These are phyloP conservation scores for Phytophthora litchii DNA, from an alignment of 352 stramenopile species.

Conservation along the genomic window DNA sequence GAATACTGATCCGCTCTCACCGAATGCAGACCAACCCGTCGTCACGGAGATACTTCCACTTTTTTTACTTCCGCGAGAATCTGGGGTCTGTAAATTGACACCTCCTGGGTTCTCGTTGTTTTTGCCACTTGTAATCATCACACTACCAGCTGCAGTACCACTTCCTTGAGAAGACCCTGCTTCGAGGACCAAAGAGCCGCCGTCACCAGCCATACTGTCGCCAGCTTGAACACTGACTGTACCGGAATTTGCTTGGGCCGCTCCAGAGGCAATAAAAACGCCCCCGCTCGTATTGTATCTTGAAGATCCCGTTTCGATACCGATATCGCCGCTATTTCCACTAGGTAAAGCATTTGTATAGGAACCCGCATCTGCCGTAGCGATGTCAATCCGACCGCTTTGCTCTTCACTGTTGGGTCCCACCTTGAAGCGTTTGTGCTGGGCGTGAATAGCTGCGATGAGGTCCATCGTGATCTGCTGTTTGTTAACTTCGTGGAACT, in stretches of 20 bases:
- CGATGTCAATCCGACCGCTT: conserved; percentile 54
- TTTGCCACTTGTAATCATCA: conserved; percentile 38
- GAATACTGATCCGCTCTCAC: conserved; percentile 39
- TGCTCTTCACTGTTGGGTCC: conserved; percentile 45
- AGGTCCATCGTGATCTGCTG: conserved; percentile 92
- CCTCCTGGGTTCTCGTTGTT: conserved; percentile 29
- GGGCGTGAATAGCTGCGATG: conserved; percentile 88
- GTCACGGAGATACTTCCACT: conserved; percentile 38
- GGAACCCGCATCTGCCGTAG: conserved; percentile 49
- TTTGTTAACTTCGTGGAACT: conserved; percentile 96
- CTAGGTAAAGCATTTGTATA: conserved; percentile 41
- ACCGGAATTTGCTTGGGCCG: conserved; percentile 29
- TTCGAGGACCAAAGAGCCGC: conserved; percentile 44
- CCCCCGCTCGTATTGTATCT: conserved; percentile 36
- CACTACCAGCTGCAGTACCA: conserved; percentile 29
- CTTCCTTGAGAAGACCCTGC: conserved; percentile 42
- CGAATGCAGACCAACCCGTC: conserved; percentile 33
- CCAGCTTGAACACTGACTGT: conserved; percentile 38
- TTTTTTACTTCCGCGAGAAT: conserved; percentile 32
- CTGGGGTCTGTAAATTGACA: conserved; percentile 30
- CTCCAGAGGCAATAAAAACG: conserved; percentile 40
- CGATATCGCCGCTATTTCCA: conserved; percentile 41
- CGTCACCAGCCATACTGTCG: conserved; percentile 35
- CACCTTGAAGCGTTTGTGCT: conserved; percentile 72
- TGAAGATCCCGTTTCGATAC: conserved; percentile 44